phyloP scores from a whole-genome alignment of 2,329 filamentous ascomycete genomes.

The Sporothrix brasiliensis region DNA sequence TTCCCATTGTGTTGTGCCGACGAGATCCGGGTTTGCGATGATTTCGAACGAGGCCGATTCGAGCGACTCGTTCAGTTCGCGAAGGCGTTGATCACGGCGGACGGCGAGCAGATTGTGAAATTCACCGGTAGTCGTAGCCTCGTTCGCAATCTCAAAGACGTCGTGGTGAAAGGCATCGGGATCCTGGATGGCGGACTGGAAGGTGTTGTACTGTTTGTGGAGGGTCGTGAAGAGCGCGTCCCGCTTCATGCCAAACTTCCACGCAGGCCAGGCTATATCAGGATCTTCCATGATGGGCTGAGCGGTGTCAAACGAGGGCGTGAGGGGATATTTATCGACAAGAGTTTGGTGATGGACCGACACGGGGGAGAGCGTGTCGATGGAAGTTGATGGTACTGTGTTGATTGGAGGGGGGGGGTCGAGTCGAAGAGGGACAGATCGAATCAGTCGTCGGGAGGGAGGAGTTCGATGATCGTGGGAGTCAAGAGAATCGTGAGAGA shows the following conservation, averaged over 20 bases:
- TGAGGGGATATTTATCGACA: background rate
- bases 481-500: conserved; percentile 14
- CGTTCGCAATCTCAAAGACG: conserved; percentile 60
- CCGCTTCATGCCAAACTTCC: conserved; percentile 66
- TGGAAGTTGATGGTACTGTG: background rate
- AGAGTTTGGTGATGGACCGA: background rate
- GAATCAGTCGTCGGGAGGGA: conserved; percentile 1
- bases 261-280: conserved; percentile 58
- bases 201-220: conserved; percentile 63
- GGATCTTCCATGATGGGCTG: conserved; percentile 56
- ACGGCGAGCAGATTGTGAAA: conserved; percentile 58
- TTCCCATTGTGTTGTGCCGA: conserved; percentile 63
- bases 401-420: background rate
- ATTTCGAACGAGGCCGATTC: conserved; percentile 63
- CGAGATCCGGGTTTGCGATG: conserved; percentile 61
- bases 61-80: conserved; percentile 59
- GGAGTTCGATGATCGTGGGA: background rate
- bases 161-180: conserved; percentile 64
- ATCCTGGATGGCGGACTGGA: conserved; percentile 59
- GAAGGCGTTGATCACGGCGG: conserved; percentile 57
- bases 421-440: background rate
- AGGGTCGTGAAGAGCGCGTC: conserved; percentile 61
- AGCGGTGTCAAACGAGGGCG: background rate
- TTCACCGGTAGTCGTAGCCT: conserved; percentile 55
- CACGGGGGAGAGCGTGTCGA: conserved; percentile 12